phyloP scores from a whole-genome alignment of 163 green algal genomes.

The Volvox carteri region DNA sequence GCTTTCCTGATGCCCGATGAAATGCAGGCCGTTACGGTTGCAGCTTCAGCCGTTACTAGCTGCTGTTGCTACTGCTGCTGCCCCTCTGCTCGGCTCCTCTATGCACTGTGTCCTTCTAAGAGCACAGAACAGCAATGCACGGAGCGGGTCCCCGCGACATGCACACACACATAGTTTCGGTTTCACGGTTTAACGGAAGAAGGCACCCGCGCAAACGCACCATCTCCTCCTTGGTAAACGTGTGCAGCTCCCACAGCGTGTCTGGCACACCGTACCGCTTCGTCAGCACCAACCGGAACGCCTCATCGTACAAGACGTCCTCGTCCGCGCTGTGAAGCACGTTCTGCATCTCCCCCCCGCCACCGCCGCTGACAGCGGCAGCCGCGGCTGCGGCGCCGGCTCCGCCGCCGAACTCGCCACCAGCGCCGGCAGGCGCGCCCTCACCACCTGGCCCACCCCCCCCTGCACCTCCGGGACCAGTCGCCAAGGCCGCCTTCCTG shows the following conservation, averaged over 20 bases:
- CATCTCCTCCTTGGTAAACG: constrained; percentile 36
- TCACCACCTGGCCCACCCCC: background rate
- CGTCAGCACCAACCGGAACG: constrained; percentile 53
- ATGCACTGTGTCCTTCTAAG: too few relatives aligned
- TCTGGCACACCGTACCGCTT: constrained; percentile 43
- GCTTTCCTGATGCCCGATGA: too few relatives aligned
- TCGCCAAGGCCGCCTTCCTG: background rate
- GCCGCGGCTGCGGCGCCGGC: too few relatives aligned
- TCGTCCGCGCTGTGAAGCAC: constrained; percentile 5
- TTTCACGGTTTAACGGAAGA: too few relatives aligned
- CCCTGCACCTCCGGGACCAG: background rate
- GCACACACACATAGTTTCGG: too few relatives aligned
- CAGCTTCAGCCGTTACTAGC: too few relatives aligned
- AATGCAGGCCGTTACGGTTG: too few relatives aligned
- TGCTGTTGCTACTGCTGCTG: too few relatives aligned
- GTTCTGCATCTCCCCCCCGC: too few relatives aligned
- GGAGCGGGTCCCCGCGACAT: too few relatives aligned
- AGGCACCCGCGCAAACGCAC: background rate
- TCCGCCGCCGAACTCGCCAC: background rate
- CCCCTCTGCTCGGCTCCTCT: too few relatives aligned
- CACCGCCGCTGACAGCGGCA: background rate
- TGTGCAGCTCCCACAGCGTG: constrained; percentile 46
- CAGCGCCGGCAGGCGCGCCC: background rate
- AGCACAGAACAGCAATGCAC: too few relatives aligned
- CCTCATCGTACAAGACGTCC: constrained; percentile 43